phyloP scores from a whole-genome alignment of 306 rosid genomes.

The Rosa multiflora region DNA sequence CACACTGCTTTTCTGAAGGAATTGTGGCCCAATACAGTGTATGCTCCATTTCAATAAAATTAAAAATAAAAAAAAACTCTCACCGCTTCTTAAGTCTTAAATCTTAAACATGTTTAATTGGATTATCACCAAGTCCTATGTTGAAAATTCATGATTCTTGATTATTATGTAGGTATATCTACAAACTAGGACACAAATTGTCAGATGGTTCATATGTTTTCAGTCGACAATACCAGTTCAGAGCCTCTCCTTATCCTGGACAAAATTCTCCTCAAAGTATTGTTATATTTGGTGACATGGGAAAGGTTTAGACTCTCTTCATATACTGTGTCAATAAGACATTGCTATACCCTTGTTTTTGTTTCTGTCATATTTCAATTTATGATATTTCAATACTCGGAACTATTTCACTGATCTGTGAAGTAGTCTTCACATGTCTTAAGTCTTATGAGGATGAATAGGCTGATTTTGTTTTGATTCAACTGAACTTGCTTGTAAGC shows the following conservation, averaged over 20 bases:
- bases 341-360: background rate
- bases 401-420: background rate
- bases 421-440: background rate
- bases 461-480: background rate
- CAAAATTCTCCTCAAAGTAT: slow-evolving; percentile 85
- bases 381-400: background rate
- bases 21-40: slow-evolving; percentile 82
- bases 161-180: slow-evolving; percentile 51
- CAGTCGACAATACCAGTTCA: slow-evolving; percentile 72
- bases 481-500: background rate
- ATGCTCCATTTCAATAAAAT: slow-evolving; percentile 11
- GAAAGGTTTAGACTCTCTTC: slow-evolving; percentile 65
- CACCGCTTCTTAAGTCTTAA: background rate
- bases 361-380: background rate
- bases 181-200: slow-evolving; percentile 79
- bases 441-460: background rate
- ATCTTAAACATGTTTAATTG: background rate
- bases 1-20: slow-evolving; percentile 84
- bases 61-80: background rate
- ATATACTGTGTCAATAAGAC: background rate
- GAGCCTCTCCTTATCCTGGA: slow-evolving; percentile 91
- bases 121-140: background rate
- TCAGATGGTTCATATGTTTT: slow-evolving; percentile 56
- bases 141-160: background rate
- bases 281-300: slow-evolving; percentile 94